Evolutionary conservation across 2,329 filamentous ascomycete genomes (phyloP).

Genomic region (Zymoseptoria passerinii): DNA sequence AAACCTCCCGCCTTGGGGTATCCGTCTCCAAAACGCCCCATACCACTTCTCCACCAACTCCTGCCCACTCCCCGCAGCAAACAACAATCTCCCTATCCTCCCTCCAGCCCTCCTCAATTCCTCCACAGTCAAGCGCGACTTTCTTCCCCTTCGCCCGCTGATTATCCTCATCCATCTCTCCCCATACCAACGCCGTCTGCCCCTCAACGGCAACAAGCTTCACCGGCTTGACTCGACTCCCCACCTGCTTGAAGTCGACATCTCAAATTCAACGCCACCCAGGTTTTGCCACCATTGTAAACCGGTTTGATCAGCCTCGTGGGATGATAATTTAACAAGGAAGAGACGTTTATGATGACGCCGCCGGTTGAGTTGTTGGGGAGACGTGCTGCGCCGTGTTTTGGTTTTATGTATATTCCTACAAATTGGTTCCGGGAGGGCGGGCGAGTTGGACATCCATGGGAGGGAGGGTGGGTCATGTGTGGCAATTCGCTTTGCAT

Average conservation of each 20-base stretch:
- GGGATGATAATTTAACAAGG: slow-evolving; percentile 46
- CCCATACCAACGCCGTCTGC: slow-evolving; percentile 46
- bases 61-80: slow-evolving; percentile 36
- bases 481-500: background rate
- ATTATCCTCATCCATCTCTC: slow-evolving; percentile 50
- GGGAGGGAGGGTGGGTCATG: background rate
- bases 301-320: slow-evolving; percentile 47
- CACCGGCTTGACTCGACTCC: slow-evolving; percentile 41
- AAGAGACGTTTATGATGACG: slow-evolving; percentile 48
- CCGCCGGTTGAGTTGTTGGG: slow-evolving; percentile 12
- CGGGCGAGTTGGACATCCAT: background rate
- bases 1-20: slow-evolving; percentile 16
- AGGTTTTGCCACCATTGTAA: slow-evolving; percentile 54
- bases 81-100: slow-evolving; percentile 42
- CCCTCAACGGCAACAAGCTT: slow-evolving; percentile 50
- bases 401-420: no score
- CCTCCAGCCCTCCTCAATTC: slow-evolving; percentile 43
- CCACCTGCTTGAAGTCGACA: slow-evolving; percentile 41
- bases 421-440: background rate
- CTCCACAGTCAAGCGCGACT: slow-evolving; percentile 40
- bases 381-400: background rate
- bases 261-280: slow-evolving; percentile 48
- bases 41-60: slow-evolving; percentile 41
- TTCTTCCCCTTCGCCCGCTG: slow-evolving; percentile 47
- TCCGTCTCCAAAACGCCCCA: slow-evolving; percentile 21